Conservation (phyloP, 805 yeast genomes). For the Kazachstania kunashirensis region DNA sequence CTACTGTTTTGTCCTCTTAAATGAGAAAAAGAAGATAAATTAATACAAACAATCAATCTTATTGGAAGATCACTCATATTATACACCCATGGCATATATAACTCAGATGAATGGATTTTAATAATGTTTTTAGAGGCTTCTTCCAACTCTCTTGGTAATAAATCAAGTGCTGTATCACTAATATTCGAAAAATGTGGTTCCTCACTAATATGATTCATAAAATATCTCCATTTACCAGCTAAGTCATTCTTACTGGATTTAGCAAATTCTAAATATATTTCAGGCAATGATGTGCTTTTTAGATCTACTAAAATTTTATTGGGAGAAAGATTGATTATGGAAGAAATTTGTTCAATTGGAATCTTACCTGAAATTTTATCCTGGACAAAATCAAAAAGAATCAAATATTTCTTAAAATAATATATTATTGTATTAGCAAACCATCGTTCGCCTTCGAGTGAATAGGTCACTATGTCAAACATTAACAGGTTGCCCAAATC, state of each 20-base stretch:
- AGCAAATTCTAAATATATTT: slow-evolving; percentile 29
- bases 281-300: slow-evolving; percentile 36
- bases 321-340: slow-evolving; percentile 21
- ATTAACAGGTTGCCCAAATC: slow-evolving; percentile 17
- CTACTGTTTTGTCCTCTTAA: no score
- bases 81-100: slow-evolving; percentile 13
- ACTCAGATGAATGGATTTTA: background rate
- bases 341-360: slow-evolving; percentile 29
- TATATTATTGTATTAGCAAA: slow-evolving; percentile 18
- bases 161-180: slow-evolving; percentile 42
- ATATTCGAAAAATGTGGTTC: slow-evolving; percentile 32
- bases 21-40: slow-evolving; percentile 20
- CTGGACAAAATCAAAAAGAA: slow-evolving; percentile 15
- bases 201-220: slow-evolving; percentile 11
- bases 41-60: slow-evolving; percentile 36
- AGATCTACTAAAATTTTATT: slow-evolving; percentile 30
- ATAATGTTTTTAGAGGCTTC: background rate
- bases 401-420: slow-evolving; percentile 12
- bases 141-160: no score
- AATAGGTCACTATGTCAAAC: slow-evolving; percentile 36
- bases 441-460: slow-evolving; percentile 38
- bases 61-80: slow-evolving; percentile 23
- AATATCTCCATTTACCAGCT: slow-evolving; percentile 36
- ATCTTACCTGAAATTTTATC: slow-evolving; percentile 34
- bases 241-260: slow-evolving; percentile 23